Percentiles rank a stretch among this genome's conserved stretches.
Conservation (phyloP, 192 early-diverging fungal species). For the Podochytrium sp. region DNA sequence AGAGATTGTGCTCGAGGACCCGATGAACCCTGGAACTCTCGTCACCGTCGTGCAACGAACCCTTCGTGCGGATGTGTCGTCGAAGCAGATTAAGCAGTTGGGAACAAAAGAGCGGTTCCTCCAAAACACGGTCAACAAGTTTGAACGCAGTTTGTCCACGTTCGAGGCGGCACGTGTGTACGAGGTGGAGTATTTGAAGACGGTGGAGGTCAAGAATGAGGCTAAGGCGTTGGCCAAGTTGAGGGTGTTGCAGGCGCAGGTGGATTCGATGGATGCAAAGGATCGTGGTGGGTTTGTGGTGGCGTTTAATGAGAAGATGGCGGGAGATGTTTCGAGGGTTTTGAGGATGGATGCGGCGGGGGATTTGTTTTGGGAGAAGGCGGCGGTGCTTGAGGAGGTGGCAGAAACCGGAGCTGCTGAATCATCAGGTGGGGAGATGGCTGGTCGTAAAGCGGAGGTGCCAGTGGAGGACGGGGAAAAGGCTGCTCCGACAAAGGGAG, state of each 20-base stretch:
- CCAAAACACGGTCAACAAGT: conserved; percentile 38
- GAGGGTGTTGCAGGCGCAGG: conserved; percentile 4
- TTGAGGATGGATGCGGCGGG: conserved; percentile 14
- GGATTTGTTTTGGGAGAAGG: conserved; percentile 15
- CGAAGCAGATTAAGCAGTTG: conserved; percentile 38
- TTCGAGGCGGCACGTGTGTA: conserved; percentile 34
- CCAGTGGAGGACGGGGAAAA: not conserved
- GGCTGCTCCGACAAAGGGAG: conserved; percentile 14
- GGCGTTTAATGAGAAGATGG: not conserved
- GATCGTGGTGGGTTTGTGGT: not conserved
- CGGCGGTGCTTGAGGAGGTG: not conserved
- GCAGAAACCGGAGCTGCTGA: not conserved
- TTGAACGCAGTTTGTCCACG: conserved; percentile 32
- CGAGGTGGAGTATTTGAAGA: conserved; percentile 19
- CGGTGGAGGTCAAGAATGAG: not conserved
- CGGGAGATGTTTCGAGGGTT: not conserved
- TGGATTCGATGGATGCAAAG: not conserved
- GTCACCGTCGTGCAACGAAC: conserved; percentile 12
- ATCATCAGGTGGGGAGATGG: too few relatives aligned
- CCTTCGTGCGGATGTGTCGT: conserved; percentile 36
- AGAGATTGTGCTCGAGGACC: conserved; percentile 43
- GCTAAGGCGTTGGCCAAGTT: not conserved
- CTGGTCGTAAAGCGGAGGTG: not conserved
- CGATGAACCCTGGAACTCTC: conserved; percentile 33
- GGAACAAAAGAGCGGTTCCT: conserved; percentile 36